Evolutionary conservation across 768 basidiomycete species (phyloP), one percentile per base, ranked within the genome.

Genomic region (Crassisporium funariophilum): DNA sequence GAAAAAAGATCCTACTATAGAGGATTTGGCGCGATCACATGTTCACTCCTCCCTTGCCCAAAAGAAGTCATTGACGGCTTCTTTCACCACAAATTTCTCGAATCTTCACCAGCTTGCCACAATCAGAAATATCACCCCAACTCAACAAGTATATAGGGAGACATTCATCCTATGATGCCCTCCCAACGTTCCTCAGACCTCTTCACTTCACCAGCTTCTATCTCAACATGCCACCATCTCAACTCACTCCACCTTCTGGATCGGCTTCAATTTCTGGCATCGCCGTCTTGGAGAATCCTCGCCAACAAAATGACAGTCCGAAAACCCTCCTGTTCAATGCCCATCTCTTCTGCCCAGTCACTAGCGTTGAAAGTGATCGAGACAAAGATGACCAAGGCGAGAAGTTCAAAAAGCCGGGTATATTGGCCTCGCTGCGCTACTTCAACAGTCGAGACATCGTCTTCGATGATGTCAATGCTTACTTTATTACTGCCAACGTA

Each of bases 401-500:
- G 6, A 22, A 35, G 16, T n/a, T 16, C 8, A 19, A 43, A 5
- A 21, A 36, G 15, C 1, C 37, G 3, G 41, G 41, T 13, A 43
- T 42, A 7, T 22, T 42, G 21, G 47, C 41, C 9, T 35, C 33
- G 13, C 40, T 49, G 12, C 40, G 41, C 10, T 42, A 42, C 21
- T 49, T 43, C 40, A 49, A 49, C 33, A 25, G 2, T 7, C 9
- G n/a, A 7, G 33, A 49, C 21, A 22, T 16, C 22, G 20, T 13
- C 1, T 49, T 49, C 21, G 34, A 42, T 4, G 29, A 49, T 25
- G 19, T 42, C 19, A 23, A 19, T 11, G 22, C 41, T 12, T 49
- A 49, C 35, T 49, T 49, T 8, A 49, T 42, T 21, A 36, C 23
- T 27, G 47, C 47, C 15, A 42, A 49, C 43, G 47, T 49, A 16